These are phyloP conservation scores for Venturia aucupariae DNA, from an alignment of 2,329 filamentous ascomycete species.

Conservation along the genomic window DNA sequence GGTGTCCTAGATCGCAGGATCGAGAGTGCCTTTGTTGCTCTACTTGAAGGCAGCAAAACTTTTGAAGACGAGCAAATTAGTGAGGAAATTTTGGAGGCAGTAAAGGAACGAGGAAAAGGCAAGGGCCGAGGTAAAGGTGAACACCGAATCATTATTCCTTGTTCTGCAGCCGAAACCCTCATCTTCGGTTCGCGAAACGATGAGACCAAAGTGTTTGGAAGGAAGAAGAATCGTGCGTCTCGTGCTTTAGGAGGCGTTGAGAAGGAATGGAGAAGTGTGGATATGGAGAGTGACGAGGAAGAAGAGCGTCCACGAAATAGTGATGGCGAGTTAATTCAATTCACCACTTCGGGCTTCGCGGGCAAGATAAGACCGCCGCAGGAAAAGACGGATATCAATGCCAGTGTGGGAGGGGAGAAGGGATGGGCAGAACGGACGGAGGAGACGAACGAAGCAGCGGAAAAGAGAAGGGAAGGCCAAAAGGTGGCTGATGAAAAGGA, in stretches of 20 bases:
- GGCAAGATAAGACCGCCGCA: slow-evolving; percentile 33
- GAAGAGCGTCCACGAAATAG: neutral
- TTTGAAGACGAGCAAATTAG: slow-evolving; percentile 25
- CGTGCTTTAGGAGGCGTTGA: slow-evolving; percentile 29
- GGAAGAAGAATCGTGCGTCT: slow-evolving; percentile 37
- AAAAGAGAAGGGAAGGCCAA: slow-evolving; percentile 42
- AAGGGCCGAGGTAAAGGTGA: slow-evolving; percentile 40
- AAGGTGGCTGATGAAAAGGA: slow-evolving; percentile 43
- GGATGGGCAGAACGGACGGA: slow-evolving; percentile 43
- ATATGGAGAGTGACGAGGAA: slow-evolving; percentile 31
- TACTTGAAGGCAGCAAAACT: slow-evolving; percentile 28
- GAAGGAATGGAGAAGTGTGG: slow-evolving; percentile 35
- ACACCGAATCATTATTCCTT: slow-evolving; percentile 39
- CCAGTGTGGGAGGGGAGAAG: slow-evolving; percentile 47
- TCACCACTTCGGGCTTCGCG: slow-evolving; percentile 15
- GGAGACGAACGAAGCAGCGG: slow-evolving; percentile 43
- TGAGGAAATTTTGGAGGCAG: slow-evolving; percentile 18
- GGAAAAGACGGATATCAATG: slow-evolving; percentile 43
- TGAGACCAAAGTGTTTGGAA: slow-evolving; percentile 36
- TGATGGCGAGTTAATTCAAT: neutral
- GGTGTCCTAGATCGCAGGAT: slow-evolving; percentile 43
- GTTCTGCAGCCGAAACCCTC: slow-evolving; percentile 40
- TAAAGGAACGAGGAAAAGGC: slow-evolving; percentile 17
- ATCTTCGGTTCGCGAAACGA: slow-evolving; percentile 41
- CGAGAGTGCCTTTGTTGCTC: slow-evolving; percentile 39